Evolutionary conservation across 2,329 filamentous ascomycete genomes (phyloP).

Genomic region (Calonectria henricotiae): DNA sequence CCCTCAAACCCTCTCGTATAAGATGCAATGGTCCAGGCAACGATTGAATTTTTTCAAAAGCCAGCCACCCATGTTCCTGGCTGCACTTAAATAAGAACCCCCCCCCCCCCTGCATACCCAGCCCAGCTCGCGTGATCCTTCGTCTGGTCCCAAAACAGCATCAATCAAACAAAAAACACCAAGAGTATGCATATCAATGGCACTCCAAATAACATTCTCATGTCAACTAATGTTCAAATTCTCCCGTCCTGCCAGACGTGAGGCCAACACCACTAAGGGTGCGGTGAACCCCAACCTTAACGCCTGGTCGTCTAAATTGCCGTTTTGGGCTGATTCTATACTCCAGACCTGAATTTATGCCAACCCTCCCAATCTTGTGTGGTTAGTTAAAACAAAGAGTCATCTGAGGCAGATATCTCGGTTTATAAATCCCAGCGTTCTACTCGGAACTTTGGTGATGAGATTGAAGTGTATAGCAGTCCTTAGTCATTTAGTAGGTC

Average conservation of each 20-base stretch:
- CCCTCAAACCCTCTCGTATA: neutral
- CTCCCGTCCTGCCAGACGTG: neutral
- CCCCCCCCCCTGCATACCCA: constrained; percentile 9
- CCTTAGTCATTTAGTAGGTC: neutral
- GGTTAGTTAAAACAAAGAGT: neutral
- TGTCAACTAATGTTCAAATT: neutral
- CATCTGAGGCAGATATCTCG: neutral
- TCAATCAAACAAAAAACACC: neutral
- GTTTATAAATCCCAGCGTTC: neutral
- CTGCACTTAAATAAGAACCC: neutral
- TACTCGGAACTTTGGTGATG: neutral
- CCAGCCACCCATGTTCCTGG: constrained; percentile 12
- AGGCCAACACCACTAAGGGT: neutral
- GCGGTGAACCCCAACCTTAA: neutral
- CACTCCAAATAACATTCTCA: neutral
- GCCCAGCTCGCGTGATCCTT: constrained; percentile 22
- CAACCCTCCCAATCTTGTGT: neutral
- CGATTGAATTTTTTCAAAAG: neutral
- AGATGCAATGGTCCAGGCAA: neutral
- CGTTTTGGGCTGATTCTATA: neutral
- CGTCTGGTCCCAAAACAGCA: neutral
- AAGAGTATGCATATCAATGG: constrained; percentile 8
- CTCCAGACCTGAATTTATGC: neutral
- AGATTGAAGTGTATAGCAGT: neutral
- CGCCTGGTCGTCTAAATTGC: constrained; percentile 1